Conservation (phyloP, 306 rosid genomes). For the Vicia sativa region DNA sequence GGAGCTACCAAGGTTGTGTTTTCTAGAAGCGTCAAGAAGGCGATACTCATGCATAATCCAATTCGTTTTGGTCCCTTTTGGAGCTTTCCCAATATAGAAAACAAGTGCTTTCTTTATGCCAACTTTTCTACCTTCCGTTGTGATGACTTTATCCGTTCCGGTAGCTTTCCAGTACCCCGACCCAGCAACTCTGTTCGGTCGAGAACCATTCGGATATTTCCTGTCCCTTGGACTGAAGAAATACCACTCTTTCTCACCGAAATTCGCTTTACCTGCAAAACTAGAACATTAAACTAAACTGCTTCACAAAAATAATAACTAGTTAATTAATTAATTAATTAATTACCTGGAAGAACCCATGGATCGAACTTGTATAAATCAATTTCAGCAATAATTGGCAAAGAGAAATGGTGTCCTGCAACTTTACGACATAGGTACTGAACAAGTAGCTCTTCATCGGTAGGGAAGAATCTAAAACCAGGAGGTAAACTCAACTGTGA, state of each 20-base stretch:
- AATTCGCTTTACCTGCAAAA: slow-evolving; percentile 68
- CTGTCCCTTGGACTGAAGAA: slow-evolving; percentile 89
- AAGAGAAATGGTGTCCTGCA: slow-evolving; percentile 80
- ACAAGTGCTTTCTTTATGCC: slow-evolving; percentile 93
- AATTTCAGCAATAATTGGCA: slow-evolving; percentile 80
- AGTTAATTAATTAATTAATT: neutral
- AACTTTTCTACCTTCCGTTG: slow-evolving; percentile 80
- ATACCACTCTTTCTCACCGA: slow-evolving; percentile 97
- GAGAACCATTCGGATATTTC: slow-evolving; percentile 86
- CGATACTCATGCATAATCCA: slow-evolving; percentile 99
- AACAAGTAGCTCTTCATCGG: slow-evolving; percentile 91
- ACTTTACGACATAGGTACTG: slow-evolving; percentile 87
- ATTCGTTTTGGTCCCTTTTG: slow-evolving; percentile 86
- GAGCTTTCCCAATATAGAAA: slow-evolving; percentile 92
- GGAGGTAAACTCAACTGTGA: slow-evolving; percentile 82
- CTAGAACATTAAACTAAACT: neutral
- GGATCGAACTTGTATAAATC: slow-evolving; percentile 93
- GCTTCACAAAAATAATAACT: neutral
- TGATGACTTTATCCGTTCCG: slow-evolving; percentile 80
- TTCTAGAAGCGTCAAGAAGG: slow-evolving; percentile 60
- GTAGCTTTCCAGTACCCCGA: slow-evolving; percentile 99
- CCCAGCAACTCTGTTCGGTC: slow-evolving; percentile 94
- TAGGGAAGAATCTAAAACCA: slow-evolving; percentile 86
- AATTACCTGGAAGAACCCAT: slow-evolving; percentile 82
- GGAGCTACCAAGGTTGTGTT: slow-evolving; percentile 57